Evolutionary conservation across 805 yeast species (phyloP).

Genomic region (Ogataea trehalophila): DNA sequence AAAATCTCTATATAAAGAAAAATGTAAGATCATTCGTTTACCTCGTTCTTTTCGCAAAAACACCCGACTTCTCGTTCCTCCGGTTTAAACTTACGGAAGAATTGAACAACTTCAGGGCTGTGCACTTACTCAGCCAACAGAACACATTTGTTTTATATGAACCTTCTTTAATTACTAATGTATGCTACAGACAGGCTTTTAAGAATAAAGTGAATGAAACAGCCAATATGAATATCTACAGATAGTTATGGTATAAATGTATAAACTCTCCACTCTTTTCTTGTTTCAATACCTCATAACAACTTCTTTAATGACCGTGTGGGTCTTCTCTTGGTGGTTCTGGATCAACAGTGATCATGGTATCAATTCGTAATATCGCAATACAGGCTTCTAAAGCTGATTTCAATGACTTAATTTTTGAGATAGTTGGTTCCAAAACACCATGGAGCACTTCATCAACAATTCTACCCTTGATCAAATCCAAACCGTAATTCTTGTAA

Average conservation of each 20-base stretch:
- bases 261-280: background rate
- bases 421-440: constrained; percentile 91
- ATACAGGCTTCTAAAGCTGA: constrained; percentile 97
- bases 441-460: constrained; percentile 82
- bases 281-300: too few species aligned
- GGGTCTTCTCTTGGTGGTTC: constrained; percentile 91
- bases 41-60: background rate
- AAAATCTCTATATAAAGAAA: background rate
- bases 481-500: constrained; percentile 90
- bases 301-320: constrained; percentile 58
- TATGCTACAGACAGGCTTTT: background rate
- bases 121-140: too few species aligned
- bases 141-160: background rate
- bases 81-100: background rate
- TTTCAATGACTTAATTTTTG: constrained; percentile 88
- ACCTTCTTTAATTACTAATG: background rate
- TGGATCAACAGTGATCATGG: constrained; percentile 96
- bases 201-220: background rate
- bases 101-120: background rate
- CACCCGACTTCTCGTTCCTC: background rate
- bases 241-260: background rate
- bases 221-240: background rate
- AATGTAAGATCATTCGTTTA: background rate
- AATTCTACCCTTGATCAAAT: constrained; percentile 84
- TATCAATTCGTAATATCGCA: constrained; percentile 94